These are phyloP conservation scores for Pochonia chlamydosporia DNA, from an alignment of 2,329 filamentous ascomycete species.

Conservation along the genomic window DNA sequence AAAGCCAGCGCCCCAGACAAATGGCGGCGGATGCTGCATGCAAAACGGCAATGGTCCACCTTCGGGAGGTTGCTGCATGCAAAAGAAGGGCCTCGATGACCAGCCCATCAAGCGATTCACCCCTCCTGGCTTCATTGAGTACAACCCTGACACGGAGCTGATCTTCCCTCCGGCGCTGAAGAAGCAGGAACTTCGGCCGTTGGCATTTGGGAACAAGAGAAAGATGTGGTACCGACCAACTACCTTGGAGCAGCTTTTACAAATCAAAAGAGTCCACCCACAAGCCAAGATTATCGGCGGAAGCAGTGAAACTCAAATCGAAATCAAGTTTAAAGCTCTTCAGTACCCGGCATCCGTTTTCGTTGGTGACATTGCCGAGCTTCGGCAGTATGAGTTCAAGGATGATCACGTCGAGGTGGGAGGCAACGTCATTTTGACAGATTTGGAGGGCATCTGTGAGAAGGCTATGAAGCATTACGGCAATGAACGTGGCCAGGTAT, in stretches of 20 bases:
- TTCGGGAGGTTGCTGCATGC: slow-evolving; percentile 62
- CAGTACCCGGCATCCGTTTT: slow-evolving; percentile 86
- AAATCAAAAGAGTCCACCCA: slow-evolving; percentile 83
- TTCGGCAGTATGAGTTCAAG: slow-evolving; percentile 74
- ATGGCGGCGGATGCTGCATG: slow-evolving; percentile 64
- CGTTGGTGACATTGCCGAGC: slow-evolving; percentile 86
- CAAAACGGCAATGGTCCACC: slow-evolving; percentile 44
- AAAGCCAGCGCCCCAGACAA: not conserved
- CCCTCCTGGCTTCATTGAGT: slow-evolving; percentile 87
- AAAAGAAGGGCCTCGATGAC: slow-evolving; percentile 41
- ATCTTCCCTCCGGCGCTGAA: slow-evolving; percentile 86
- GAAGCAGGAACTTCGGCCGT: slow-evolving; percentile 73
- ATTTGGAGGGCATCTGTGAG: slow-evolving; percentile 79
- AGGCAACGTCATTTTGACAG: slow-evolving; percentile 86
- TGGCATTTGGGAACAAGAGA: slow-evolving; percentile 89
- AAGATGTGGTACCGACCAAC: slow-evolving; percentile 92
- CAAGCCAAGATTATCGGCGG: slow-evolving; percentile 92
- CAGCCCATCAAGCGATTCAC: slow-evolving; percentile 65
- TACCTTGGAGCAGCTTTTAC: slow-evolving; percentile 77
- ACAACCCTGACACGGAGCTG: slow-evolving; percentile 87
- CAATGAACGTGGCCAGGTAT: slow-evolving; percentile 64
- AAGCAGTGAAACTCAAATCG: slow-evolving; percentile 95
- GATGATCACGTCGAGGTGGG: slow-evolving; percentile 85
- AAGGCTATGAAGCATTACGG: slow-evolving; percentile 79
- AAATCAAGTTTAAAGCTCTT: slow-evolving; percentile 96